Evolutionary conservation across 768 basidiomycete genomes (phyloP).

Genomic region (Harrya chromipes): DNA sequence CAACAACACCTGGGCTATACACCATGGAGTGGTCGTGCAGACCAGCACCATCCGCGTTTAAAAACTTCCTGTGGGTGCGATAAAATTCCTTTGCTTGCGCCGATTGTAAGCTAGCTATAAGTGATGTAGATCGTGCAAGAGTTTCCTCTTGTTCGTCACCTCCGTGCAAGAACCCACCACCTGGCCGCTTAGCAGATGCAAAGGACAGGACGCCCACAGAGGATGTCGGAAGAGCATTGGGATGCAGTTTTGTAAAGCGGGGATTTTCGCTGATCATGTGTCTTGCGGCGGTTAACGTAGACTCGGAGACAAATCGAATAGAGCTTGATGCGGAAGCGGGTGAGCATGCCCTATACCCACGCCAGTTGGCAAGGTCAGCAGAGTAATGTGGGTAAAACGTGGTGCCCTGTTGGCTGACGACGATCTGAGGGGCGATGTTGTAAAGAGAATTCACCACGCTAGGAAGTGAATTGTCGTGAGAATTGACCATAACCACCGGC

Average conservation of each 20-base stretch:
- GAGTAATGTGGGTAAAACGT: constrained; percentile 41
- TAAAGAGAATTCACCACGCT: constrained; percentile 19
- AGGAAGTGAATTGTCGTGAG: background rate
- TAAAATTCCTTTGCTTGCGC: constrained; percentile 39
- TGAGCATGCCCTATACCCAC: constrained; percentile 12
- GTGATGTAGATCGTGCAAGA: constrained; percentile 39
- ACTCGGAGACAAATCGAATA: constrained; percentile 29
- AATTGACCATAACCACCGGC: constrained; percentile 3
- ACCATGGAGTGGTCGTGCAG: constrained; percentile 48
- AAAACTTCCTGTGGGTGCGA: constrained; percentile 35
- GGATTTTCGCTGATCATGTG: constrained; percentile 17
- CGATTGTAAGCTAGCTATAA: constrained; percentile 37
- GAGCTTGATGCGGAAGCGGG: constrained; percentile 10
- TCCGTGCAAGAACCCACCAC: constrained; percentile 43
- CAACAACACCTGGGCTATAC: constrained; percentile 42
- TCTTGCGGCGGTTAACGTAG: constrained; percentile 34
- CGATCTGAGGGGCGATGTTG: constrained; percentile 36
- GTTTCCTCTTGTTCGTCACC: constrained; percentile 46
- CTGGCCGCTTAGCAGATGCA: constrained; percentile 42
- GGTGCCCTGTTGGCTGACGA: constrained; percentile 36
- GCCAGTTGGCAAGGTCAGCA: constrained; percentile 35
- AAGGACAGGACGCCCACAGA: constrained; percentile 41
- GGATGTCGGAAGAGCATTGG: constrained; percentile 22
- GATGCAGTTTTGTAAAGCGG: constrained; percentile 9
- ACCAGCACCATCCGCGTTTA: constrained; percentile 37